Conservation (phyloP, 78 protist species). For the Dictyostelium capitatum region DNA sequence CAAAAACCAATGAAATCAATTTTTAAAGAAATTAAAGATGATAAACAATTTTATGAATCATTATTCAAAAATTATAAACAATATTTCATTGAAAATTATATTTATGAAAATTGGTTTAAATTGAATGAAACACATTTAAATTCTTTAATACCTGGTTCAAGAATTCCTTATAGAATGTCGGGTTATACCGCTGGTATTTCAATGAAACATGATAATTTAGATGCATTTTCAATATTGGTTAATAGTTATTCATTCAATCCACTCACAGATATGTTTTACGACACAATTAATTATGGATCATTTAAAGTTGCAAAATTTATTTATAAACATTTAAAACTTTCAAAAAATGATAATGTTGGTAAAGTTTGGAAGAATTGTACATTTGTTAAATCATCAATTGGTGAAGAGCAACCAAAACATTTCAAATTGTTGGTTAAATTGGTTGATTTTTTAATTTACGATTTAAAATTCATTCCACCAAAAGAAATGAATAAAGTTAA, state of each 20-base stretch:
- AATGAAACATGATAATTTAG: background rate
- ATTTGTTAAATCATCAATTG: background rate
- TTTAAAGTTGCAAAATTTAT: background rate
- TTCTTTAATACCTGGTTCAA: background rate
- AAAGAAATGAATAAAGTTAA: background rate
- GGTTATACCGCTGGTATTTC: background rate
- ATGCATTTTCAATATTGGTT: background rate
- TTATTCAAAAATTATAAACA: background rate
- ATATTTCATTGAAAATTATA: background rate
- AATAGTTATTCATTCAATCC: background rate
- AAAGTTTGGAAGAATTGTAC: background rate
- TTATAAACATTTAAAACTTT: background rate
- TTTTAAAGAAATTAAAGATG: background rate
- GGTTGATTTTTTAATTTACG: background rate
- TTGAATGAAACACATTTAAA: background rate
- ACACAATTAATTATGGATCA: background rate
- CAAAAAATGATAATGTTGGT: background rate
- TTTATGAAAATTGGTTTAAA: background rate
- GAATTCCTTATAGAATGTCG: background rate
- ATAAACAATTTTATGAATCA: background rate
- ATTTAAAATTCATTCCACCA: constrained; percentile 5
- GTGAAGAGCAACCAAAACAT: background rate
- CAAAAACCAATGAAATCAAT: background rate
- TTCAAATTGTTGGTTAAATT: background rate
- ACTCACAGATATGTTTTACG: background rate